These are phyloP conservation scores for Lathyrus oleraceus DNA, from an alignment of 306 rosid genomes.

Conservation along the genomic window DNA sequence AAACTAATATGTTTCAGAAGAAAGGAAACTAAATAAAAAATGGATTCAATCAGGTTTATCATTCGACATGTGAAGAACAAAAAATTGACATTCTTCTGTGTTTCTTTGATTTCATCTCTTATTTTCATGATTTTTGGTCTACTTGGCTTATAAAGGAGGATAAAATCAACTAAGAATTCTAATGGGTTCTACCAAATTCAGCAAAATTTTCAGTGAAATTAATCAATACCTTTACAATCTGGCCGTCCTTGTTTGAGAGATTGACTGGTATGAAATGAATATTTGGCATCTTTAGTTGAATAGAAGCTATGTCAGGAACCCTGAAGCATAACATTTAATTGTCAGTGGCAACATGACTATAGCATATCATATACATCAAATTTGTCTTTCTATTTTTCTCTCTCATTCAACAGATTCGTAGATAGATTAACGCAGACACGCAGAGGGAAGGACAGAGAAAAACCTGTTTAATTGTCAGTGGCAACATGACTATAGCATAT, in stretches of 20 bases:
- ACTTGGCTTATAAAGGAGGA: background rate
- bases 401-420: background rate
- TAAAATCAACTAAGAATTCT: background rate
- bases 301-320: constrained; percentile 63
- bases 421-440: constrained; percentile 4
- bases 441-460: constrained; percentile 11
- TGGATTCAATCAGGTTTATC: too few relatives aligned
- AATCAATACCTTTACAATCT: constrained; percentile 72
- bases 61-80: too few relatives aligned
- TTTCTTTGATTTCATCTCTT: too few relatives aligned
- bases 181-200: constrained; percentile 14
- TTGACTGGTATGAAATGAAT: constrained; percentile 92
- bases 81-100: background rate
- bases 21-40: background rate
- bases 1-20: background rate
- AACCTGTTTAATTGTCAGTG: constrained; percentile 28
- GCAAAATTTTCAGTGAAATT: constrained; percentile 20
- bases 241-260: constrained; percentile 64
- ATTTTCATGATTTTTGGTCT: too few relatives aligned
- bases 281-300: constrained; percentile 92
- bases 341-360: constrained; percentile 13
- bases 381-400: background rate
- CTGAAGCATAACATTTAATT: constrained; percentile 48
- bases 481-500: constrained; percentile 1
- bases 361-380: constrained; percentile 17